Base-by-base conservation (phyloP, 108 stramenopile species). In the Nitzschia palea region DNA sequence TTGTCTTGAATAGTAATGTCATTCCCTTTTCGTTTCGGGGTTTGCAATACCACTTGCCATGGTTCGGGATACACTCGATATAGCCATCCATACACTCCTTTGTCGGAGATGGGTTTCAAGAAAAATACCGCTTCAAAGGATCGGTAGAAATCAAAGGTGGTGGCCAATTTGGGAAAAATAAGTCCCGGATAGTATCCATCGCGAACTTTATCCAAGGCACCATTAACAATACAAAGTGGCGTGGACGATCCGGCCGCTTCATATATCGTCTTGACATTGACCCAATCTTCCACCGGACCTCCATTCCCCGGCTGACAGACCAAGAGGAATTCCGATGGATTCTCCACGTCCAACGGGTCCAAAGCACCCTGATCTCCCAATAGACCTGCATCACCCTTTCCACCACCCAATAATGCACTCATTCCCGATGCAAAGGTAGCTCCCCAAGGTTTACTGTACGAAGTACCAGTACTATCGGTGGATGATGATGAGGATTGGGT, bases 281-380 rank as follows among this genome's bases (percentile, higher is more conserved):
- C 79, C 94, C 94, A 95, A 74, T 95, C 94, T 62, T 95, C 94
- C 8, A 95, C 88, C 1, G 94, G 94, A 4, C 94, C 90, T 18
- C 90, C 90, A 67, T 95, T 88, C 2, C 94, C 94, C 0, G 94
- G 94, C 70, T 95, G 94, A 47, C 89, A 82, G 6, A 84, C 80
- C 18, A 94, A 48, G 45, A 75, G 68, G 18, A 83, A 30, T 30
- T 45, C 30, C 4, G 64, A 56, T 14, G 47, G 79, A 4, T 71
- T 70, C 1, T 67, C 82, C 4, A 57, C 55, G 0, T 70, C 50
- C 44, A 92, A 57, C 12, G 71, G 55, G 70, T 92, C 88, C 42
- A 92, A 44, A 1, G 85, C 55, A 31, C 63, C 47, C 18, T 58
- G 31, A 76, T 92, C 86, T 2, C 87, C 91, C 36, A 92, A 67